A percentile compares a stretch with the other conserved stretches of the same genome.
Conservation (phyloP, 2,329 filamentous ascomycete genomes). For the Aspergillus thermomutatus region DNA sequence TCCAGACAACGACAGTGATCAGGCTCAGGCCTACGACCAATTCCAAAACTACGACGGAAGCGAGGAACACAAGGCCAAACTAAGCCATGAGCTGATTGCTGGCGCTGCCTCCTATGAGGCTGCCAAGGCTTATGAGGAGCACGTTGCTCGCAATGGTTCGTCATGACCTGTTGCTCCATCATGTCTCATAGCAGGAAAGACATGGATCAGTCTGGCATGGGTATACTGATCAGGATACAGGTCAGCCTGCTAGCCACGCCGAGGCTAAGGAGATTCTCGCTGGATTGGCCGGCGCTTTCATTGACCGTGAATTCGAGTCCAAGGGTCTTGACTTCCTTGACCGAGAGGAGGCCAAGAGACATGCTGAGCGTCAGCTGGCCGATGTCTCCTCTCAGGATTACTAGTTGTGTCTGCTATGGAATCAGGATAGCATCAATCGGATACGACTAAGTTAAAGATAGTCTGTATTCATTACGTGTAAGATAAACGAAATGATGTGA, state of each 20-base stretch:
- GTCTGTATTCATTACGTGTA: not conserved
- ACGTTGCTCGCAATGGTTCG: constrained; percentile 65
- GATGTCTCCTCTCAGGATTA: constrained; percentile 29
- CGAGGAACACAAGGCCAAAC: constrained; percentile 55
- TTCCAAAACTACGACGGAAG: constrained; percentile 22
- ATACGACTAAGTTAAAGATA: not conserved
- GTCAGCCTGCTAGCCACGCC: constrained; percentile 65
- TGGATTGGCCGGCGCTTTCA: constrained; percentile 71
- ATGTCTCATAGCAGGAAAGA: too few relatives aligned
- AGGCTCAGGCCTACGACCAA: constrained; percentile 7
- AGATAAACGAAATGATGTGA: not conserved
- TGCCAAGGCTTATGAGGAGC: constrained; percentile 75
- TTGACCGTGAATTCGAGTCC: constrained; percentile 71
- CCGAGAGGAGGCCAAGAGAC: constrained; percentile 56
- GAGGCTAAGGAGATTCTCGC: constrained; percentile 76
- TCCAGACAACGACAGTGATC: constrained; percentile 2
- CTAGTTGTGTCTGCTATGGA: not conserved
- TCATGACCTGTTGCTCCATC: not conserved
- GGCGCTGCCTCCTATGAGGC: constrained; percentile 75
- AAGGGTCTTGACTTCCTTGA: constrained; percentile 61
- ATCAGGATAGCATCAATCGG: not conserved
- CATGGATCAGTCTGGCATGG: not conserved
- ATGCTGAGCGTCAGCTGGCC: constrained; percentile 52
- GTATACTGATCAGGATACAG: constrained; percentile 34
- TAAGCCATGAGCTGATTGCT: constrained; percentile 71